Evolutionary conservation across 2,329 filamentous ascomycete species (phyloP).

Genomic region (Lecanicillium sp.): DNA sequence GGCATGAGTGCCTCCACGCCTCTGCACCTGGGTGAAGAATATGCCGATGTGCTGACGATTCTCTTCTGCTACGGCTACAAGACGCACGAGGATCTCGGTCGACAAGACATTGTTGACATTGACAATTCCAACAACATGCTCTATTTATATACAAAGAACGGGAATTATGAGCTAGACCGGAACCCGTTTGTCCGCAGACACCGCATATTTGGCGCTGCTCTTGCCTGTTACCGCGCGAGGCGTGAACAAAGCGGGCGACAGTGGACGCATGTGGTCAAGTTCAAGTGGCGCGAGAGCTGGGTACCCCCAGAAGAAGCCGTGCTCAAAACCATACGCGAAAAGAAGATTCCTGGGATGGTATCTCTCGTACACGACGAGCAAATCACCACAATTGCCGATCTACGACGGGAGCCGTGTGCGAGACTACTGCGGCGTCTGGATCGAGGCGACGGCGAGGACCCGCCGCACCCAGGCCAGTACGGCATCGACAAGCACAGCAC

Average conservation of each 20-base stretch:
- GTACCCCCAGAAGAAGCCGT: background rate
- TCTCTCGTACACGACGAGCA: background rate
- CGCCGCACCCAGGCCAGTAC: background rate
- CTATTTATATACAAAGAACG: background rate
- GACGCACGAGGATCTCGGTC: background rate
- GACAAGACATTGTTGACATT: background rate
- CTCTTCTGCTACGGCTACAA: background rate
- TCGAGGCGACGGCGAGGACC: background rate
- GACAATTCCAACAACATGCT: background rate
- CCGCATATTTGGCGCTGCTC: background rate
- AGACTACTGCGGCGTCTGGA: no score
- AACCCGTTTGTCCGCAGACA: background rate
- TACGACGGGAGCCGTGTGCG: background rate
- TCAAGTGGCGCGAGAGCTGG: background rate
- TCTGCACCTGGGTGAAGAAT: background rate
- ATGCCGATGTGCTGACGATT: background rate
- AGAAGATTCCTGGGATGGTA: background rate
- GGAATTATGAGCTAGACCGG: background rate
- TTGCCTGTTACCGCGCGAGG: background rate
- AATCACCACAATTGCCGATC: background rate
- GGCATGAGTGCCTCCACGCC: background rate
- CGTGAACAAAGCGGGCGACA: background rate
- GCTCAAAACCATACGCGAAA: background rate
- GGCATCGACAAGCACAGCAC: conserved; percentile 6
- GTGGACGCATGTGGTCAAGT: conserved; percentile 3